Evolutionary conservation across 352 stramenopile species (phyloP).

Genomic region (Globisporangium cystogenes): DNA sequence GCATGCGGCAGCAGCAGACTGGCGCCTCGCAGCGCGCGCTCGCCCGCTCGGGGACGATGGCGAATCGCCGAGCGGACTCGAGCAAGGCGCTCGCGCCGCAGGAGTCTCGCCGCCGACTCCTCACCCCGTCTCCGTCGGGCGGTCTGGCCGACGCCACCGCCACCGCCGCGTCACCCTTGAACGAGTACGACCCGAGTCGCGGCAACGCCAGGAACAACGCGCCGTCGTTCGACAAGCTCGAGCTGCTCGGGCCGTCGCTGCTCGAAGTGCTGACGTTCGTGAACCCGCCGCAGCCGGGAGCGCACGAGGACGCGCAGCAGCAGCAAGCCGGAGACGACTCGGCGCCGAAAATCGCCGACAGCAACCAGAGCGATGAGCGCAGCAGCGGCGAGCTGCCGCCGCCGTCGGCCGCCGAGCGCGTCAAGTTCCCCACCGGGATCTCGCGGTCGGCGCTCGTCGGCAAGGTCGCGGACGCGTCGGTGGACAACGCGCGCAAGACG

Average conservation of each 20-base stretch:
- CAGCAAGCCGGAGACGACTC: conserved; percentile 24
- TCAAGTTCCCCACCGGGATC: conserved; percentile 39
- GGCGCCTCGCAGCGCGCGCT: conserved; percentile 6
- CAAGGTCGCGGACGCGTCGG: conserved; percentile 24
- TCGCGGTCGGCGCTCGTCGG: conserved; percentile 43
- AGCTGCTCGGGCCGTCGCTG: conserved; percentile 42
- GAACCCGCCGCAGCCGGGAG: conserved; percentile 24
- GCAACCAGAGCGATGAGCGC: background rate
- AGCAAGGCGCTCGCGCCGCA: conserved; percentile 4
- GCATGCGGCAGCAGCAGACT: conserved; percentile 1
- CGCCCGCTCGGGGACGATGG: background rate
- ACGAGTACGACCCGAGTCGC: background rate
- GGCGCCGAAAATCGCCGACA: background rate
- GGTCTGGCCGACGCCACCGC: background rate
- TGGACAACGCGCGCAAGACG: conserved; percentile 46
- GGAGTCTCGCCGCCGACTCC: background rate
- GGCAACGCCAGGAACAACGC: background rate
- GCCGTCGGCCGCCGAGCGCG: background rate
- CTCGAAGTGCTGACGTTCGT: conserved; percentile 42
- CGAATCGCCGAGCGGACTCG: conserved; percentile 1
- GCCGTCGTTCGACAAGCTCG: conserved; percentile 31
- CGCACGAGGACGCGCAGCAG: conserved; percentile 10
- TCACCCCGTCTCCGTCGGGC: background rate
- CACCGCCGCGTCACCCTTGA: background rate
- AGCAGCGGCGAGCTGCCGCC: conserved; percentile 10